A percentile compares a stretch with the other conserved stretches of the same genome.
Evolutionary conservation across 169 alveolate genomes (phyloP).

Genomic region (Babesia gibsoni): DNA sequence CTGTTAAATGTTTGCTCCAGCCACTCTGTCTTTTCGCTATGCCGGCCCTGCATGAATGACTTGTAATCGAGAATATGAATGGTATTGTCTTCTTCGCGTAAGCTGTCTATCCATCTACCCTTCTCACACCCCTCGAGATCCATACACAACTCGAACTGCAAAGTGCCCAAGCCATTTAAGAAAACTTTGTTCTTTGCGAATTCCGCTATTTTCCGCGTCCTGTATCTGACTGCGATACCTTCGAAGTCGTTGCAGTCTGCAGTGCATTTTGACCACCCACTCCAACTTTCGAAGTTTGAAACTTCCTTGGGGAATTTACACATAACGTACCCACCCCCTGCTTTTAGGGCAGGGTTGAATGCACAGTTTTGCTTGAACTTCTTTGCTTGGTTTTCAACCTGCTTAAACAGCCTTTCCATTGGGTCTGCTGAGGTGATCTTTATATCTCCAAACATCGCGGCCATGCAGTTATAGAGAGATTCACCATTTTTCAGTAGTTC

Average conservation of each 20-base stretch:
- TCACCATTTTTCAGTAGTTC: conserved; percentile 6
- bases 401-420: background rate
- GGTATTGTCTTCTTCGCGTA: background rate
- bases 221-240: conserved; percentile 36
- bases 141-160: conserved; percentile 45
- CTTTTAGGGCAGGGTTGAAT: conserved; percentile 7
- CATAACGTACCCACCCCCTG: conserved; percentile 64
- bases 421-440: background rate
- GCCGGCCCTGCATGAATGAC: background rate
- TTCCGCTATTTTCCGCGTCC: conserved; percentile 23
- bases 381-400: background rate
- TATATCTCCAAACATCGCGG: background rate
- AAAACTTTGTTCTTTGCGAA: background rate
- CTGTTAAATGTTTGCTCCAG: conserved; percentile 15
- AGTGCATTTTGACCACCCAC: conserved; percentile 69
- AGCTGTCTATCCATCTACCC: conserved; percentile 30
- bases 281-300: conserved; percentile 59
- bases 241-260: conserved; percentile 52
- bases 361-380: conserved; percentile 31
- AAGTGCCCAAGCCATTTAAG: conserved; percentile 27
- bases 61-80: conserved; percentile 5
- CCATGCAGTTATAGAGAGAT: conserved; percentile 7
- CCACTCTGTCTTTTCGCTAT: conserved; percentile 5
- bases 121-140: conserved; percentile 34
- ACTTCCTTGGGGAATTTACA: conserved; percentile 53